These are phyloP conservation scores for Ophiostoma montium DNA, from an alignment of 2,329 filamentous ascomycete species.

Conservation along the genomic window DNA sequence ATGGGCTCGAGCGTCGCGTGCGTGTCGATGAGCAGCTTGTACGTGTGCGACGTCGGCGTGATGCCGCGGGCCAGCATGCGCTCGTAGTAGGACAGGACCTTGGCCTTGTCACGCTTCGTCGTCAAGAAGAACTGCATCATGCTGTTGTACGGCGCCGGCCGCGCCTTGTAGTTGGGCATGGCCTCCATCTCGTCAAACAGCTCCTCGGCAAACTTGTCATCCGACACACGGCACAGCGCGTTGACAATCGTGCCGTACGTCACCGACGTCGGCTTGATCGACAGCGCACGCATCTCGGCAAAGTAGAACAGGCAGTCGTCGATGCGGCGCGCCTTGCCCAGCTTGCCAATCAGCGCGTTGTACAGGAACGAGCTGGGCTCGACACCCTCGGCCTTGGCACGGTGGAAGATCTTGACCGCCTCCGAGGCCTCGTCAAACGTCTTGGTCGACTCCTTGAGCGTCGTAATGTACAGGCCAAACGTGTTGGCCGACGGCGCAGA, in stretches of 20 bases:
- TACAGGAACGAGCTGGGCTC: constrained; percentile 95
- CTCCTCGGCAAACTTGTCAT: constrained; percentile 95
- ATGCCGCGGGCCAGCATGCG: constrained; percentile 84
- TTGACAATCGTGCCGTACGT: constrained; percentile 98
- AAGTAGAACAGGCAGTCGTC: constrained; percentile 98
- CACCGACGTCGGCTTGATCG: constrained; percentile 90
- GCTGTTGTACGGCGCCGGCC: constrained; percentile 94
- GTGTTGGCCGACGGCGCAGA: constrained; percentile 91
- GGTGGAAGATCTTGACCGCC: constrained; percentile 93
- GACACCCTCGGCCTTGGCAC: constrained; percentile 83
- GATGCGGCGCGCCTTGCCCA: constrained; percentile 93
- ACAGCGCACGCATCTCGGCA: constrained; percentile 84
- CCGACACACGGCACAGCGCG: constrained; percentile 88
- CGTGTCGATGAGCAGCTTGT: constrained; percentile 92
- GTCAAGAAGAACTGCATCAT: constrained; percentile 99
- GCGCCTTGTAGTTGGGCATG: constrained; percentile 97
- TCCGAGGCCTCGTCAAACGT: constrained; percentile 96
- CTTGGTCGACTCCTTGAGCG: constrained; percentile 90
- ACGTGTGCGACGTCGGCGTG: constrained; percentile 85
- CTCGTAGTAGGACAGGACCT: constrained; percentile 89
- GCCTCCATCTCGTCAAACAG: constrained; percentile 98
- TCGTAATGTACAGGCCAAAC: constrained; percentile 98
- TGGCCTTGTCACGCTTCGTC: constrained; percentile 88
- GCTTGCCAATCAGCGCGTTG: constrained; percentile 95
- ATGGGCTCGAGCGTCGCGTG: constrained; percentile 88